Evolutionary conservation across 2,329 filamentous ascomycete genomes (phyloP), one percentile per base, ranked within the genome.

Genomic region (Monosporascus sp.): DNA sequence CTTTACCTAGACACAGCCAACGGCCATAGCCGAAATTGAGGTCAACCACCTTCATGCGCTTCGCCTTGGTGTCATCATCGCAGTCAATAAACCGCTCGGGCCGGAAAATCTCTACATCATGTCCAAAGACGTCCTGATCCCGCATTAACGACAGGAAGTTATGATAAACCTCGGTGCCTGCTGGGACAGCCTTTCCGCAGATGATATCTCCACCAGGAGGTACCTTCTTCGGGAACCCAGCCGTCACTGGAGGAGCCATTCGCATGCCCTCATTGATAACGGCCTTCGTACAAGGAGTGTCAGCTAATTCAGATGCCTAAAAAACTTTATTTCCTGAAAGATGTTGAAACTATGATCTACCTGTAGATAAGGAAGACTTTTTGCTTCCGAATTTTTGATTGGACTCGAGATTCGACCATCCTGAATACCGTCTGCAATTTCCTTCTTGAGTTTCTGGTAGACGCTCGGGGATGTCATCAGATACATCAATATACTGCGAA

Each of bases 211-310:
- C 62, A 9, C 59, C 61, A 2, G 51, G 37, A 4, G 62, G 62
- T 8, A 65, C 60, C 27, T 51, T 58, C 52, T 64, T 65, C 15
- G 59, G 57, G 18, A 65, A 62, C 1, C 60, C 60, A 1, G 49
- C 56, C 31, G 55, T 55, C 1, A 53, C 53, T 2, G 62, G 59
- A 3, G 62, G 59, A 14, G 60, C 50, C 57, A 64, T 62, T 38
- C 61, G 55, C 6, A 65, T 34, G 3, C 62, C 61, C 54, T 65
- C 62, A n/a, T 57, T 50, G 41, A 65, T 60, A 4, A 65, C 57
- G 22, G 62, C 62, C 62, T 64, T 8, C 1, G 45, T 48, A 15
- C 42, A 48, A 46, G 7, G 24, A 39, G 31, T 18, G n/a, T 3
- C 1, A 20, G 38, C 37, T 18, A 14, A 7, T 14, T 3, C 2